Evolutionary conservation across 164 flowering plant genomes (phyloP).

Genomic region (Magnolia kwangsiensis): DNA sequence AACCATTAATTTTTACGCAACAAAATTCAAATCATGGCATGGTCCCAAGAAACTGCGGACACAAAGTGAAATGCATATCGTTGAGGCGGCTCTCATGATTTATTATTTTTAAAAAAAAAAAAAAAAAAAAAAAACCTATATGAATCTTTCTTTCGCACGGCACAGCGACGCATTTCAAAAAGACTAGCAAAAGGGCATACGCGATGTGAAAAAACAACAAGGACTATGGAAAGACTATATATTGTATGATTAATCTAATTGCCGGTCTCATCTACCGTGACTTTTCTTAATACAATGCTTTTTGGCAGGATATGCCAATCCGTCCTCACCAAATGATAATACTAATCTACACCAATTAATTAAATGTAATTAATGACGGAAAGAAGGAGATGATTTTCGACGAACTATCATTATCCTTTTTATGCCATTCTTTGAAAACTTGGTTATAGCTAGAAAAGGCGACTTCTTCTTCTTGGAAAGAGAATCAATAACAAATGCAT

Average conservation of each 20-base stretch:
- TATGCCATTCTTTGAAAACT: constrained; percentile 13
- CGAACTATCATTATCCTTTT: constrained; percentile 17
- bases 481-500: constrained; percentile 21
- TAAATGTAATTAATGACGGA: not conserved
- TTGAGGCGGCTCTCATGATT: not conserved
- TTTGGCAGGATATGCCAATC: not conserved
- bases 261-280: too few relatives aligned
- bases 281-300: not conserved
- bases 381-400: not conserved
- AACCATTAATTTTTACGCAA: not conserved
- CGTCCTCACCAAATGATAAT: not conserved
- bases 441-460: not conserved
- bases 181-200: not conserved
- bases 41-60: not conserved
- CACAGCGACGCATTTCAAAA: not conserved
- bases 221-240: not conserved
- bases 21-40: not conserved
- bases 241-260: not conserved
- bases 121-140: not conserved
- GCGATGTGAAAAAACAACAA: too few relatives aligned
- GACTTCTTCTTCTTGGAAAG: constrained; percentile 25
- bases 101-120: too few relatives aligned
- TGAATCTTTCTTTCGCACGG: not conserved
- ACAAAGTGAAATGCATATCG: not conserved
- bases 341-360: not conserved